Percentiles rank a stretch among this genome's conserved stretches.
Conservation (phyloP, 2,329 filamentous ascomycete species). For the Fusarium denticulatum region DNA sequence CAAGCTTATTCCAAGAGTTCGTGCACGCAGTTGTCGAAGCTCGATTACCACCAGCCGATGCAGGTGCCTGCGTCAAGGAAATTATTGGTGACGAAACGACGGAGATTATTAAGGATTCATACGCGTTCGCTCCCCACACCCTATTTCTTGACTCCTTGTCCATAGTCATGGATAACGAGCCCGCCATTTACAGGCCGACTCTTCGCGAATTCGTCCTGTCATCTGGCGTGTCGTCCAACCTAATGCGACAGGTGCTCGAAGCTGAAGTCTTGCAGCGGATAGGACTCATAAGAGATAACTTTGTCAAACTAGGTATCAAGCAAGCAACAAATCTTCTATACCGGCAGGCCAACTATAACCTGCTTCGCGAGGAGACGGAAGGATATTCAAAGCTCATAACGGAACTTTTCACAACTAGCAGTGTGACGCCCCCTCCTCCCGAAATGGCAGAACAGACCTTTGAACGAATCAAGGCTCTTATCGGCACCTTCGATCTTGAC, state of each 20-base stretch:
- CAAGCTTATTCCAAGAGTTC: slow-evolving; percentile 84
- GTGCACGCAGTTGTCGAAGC: slow-evolving; percentile 78
- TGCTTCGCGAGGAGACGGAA: slow-evolving; percentile 93
- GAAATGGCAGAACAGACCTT: slow-evolving; percentile 87
- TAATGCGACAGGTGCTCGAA: slow-evolving; percentile 88
- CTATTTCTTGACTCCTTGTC: slow-evolving; percentile 87
- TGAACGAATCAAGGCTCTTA: slow-evolving; percentile 90
- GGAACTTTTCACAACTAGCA: slow-evolving; percentile 91
- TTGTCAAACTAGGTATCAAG: slow-evolving; percentile 82
- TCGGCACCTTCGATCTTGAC: slow-evolving; percentile 96
- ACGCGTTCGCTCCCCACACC: slow-evolving; percentile 69
- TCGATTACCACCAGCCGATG: slow-evolving; percentile 72
- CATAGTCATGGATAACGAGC: slow-evolving; percentile 78
- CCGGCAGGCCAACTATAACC: slow-evolving; percentile 95
- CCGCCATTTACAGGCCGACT: slow-evolving; percentile 56
- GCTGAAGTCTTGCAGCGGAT: slow-evolving; percentile 77
- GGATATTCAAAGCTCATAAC: slow-evolving; percentile 97
- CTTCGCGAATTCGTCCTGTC: slow-evolving; percentile 76
- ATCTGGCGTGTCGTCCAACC: slow-evolving; percentile 74
- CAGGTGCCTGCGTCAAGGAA: slow-evolving; percentile 77
- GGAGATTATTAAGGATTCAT: slow-evolving; percentile 61
- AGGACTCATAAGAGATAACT: slow-evolving; percentile 85
- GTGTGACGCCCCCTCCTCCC: slow-evolving; percentile 75
- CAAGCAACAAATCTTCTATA: slow-evolving; percentile 94
- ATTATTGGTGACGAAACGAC: slow-evolving; percentile 70